Conservation (phyloP, 495 filamentous ascomycete genomes). For the Aspergillus carlsbadensis region DNA sequence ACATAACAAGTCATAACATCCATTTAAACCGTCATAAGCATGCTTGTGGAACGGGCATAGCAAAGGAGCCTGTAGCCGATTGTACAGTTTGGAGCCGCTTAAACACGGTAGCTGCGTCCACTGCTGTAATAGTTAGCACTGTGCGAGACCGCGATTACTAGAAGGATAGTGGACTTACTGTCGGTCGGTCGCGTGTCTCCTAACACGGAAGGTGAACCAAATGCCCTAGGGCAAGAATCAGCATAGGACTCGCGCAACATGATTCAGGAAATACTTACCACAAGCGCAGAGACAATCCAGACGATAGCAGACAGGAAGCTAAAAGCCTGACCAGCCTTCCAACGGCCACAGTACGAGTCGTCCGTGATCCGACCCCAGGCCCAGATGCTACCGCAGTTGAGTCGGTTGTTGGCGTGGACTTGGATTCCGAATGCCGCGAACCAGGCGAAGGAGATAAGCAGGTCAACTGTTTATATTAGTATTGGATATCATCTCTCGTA, state of each 20-base stretch:
- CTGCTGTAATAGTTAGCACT: background rate
- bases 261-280: conserved; percentile 34
- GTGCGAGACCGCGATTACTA: no score
- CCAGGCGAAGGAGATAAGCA: conserved; percentile 61
- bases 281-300: conserved; percentile 61
- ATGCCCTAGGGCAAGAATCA: conserved; percentile 28
- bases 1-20: conserved; percentile 7
- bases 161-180: conserved; percentile 7
- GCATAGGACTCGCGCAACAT: background rate
- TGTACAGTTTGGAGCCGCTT: background rate
- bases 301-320: conserved; percentile 64
- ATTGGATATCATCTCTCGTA: no score
- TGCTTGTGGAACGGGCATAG: no score
- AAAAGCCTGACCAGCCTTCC: conserved; percentile 68
- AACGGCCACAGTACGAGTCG: conserved; percentile 50
- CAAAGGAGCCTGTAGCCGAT: no score
- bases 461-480: no score
- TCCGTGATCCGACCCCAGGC: conserved; percentile 43
- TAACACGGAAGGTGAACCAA: conserved; percentile 44
- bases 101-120: background rate
- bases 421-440: conserved; percentile 63
- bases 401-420: conserved; percentile 50
- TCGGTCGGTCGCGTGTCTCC: conserved; percentile 17
- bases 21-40: no score
- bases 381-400: conserved; percentile 57